Base-by-base conservation (phyloP, 163 green algal species). In the Scenedesmus sp. region DNA sequence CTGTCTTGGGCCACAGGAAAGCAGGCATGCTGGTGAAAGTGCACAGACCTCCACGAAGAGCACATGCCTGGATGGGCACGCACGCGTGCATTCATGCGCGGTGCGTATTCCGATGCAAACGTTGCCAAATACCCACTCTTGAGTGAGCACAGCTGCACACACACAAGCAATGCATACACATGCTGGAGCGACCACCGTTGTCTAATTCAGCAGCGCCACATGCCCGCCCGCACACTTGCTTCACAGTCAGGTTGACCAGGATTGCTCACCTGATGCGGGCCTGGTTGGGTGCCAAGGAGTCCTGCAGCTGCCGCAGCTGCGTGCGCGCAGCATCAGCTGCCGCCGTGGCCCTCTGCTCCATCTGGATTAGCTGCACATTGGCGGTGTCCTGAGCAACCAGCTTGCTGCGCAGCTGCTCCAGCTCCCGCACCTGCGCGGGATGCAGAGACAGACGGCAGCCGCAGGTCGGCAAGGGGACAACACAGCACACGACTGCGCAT, bases 331-430 rank as follows among this genome's bases (percentile, higher is more conserved):
- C 73, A 30, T 82, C 43, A 33, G 46, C 20, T 46, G 85, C 85
- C 16, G 72, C 85, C 16, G 65, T 37, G 30, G 65, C 65, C 65
- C 18, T 76, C 43, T 83, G 40, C 35, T 89, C 59, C n/a, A 40
- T 44, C 42, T 70, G 53, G 1, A 83, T 24, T 24, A 89, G 85
- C 65, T 53, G 12, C 65, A 89, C 40, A 35, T 89, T 89, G 68
- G 65, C 85, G 22, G 59, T 40, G 15, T 89, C 85, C 16, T 65
- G 40, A 9, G 73, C 49, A 13, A 76, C 68, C 12, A 89, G 61
- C 18, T 70, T 83, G 65, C 30, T 37, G 24, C 43, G 46, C 68
- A 83, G 40, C 24, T 56, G 15, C 42, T 89, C 68, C 46, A 89
- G 85, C 85, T 89, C 65, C 22, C 49, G 46, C 40, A 81, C 49